These are phyloP conservation scores for Fusarium cicatricum DNA, from an alignment of 2,329 filamentous ascomycete genomes.

Conservation along the genomic window DNA sequence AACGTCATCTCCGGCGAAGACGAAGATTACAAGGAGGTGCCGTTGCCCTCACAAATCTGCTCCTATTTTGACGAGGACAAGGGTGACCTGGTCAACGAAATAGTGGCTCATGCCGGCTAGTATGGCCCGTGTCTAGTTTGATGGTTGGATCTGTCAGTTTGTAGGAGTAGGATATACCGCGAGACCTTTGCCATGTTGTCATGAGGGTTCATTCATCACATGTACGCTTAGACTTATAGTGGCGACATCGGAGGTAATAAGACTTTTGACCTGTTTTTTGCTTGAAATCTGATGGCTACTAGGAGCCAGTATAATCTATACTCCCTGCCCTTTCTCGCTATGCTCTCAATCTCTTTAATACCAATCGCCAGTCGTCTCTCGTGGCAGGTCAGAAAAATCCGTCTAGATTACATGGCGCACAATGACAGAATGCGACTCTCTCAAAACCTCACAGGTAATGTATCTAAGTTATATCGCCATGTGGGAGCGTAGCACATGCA, in stretches of 20 bases:
- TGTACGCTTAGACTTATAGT: slow-evolving; percentile 24
- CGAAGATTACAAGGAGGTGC: slow-evolving; percentile 86
- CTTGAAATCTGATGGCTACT: neutral
- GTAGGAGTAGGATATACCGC: slow-evolving; percentile 30
- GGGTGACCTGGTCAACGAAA: slow-evolving; percentile 86
- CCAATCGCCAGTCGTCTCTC: slow-evolving; percentile 4
- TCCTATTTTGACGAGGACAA: slow-evolving; percentile 74
- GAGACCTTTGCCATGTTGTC: slow-evolving; percentile 4
- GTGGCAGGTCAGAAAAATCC: slow-evolving; percentile 5
- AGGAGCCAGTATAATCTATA: slow-evolving; percentile 4
- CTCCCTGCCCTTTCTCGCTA: neutral
- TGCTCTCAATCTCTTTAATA: slow-evolving; percentile 7
- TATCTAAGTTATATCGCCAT: neutral
- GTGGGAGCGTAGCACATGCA: neutral
- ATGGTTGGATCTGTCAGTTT: slow-evolving; percentile 27
- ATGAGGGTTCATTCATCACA: slow-evolving; percentile 1
- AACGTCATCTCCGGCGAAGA: slow-evolving; percentile 76
- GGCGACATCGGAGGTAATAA: slow-evolving; percentile 13
- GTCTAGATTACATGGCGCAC: slow-evolving; percentile 20
- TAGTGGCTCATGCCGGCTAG: slow-evolving; percentile 91
- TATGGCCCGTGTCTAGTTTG: slow-evolving; percentile 2
- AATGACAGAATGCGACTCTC: slow-evolving; percentile 1
- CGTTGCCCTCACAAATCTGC: slow-evolving; percentile 89
- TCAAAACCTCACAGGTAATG: neutral
- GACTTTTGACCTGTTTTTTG: slow-evolving; percentile 15